Base-by-base conservation (phyloP, 495 filamentous ascomycete species). In the Annulohypoxylon moriforme region DNA sequence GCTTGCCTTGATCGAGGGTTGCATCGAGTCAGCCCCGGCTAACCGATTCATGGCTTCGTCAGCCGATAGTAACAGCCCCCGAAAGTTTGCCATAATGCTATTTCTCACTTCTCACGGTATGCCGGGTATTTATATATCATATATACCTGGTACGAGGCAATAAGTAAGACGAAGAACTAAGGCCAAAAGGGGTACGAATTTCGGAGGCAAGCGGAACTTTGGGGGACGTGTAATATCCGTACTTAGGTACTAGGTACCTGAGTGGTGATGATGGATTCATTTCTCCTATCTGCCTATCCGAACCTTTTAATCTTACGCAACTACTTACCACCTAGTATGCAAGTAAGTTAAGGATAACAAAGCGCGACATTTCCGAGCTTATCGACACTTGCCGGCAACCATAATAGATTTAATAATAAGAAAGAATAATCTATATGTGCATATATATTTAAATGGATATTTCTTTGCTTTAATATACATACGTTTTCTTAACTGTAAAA, bases 1-100 rank as follows among this genome's bases (percentile, higher is more conserved):
- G 47, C 66, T 66, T 69, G 56, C 66, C 61, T 73, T 73, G 64
- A 53, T 59, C 50, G 42, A 69, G 71, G 71, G 71, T 73, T 73
- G 57, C 66, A 73, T 66, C 24, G 65, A 73, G 71, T 73, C 66
- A 73, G 71, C 71, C 66, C 71, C 71, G 71, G 61, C 61, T 73
- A 73, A 58, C 71, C 71, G 71, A 73, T 57, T 69, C 71, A 69
- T 73, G 50, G 36, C 61, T 44, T 73, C 66, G 61, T 69, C 71
- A 73, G 62, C 71, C 71, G 71, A 73, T 31, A 58, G 49, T 24
- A 57, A 36, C 47, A 66, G 27, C 22, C 57, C 64, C 61, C 60
- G 65, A 58, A 59, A 56, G 36, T 61, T 69, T 61, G 20, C 47
- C 52, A 64, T 58, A 36, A 47, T 68, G 14, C 24, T n/a, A n/a